Evolutionary conservation across 176 grass and related monocot genomes (phyloP).

Genomic region (Eragrostis curvula): DNA sequence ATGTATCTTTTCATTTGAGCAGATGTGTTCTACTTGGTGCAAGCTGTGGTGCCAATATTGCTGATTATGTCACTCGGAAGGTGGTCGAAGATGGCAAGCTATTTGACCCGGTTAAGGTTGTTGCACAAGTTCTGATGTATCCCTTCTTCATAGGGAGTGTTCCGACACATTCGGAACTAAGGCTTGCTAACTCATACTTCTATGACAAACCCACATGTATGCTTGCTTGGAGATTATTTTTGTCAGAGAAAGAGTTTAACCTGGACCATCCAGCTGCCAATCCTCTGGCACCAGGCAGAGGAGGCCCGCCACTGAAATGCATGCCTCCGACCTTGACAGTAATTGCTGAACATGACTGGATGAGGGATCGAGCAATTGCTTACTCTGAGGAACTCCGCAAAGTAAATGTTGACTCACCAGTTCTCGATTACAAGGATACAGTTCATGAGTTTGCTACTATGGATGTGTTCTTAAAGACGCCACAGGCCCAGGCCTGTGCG

Average conservation of each 20-base stretch:
- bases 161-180: slow-evolving; percentile 91
- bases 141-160: slow-evolving; percentile 86
- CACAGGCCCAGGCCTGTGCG: slow-evolving; percentile 80
- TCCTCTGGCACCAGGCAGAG: slow-evolving; percentile 61
- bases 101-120: slow-evolving; percentile 79
- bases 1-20: slow-evolving; percentile 35
- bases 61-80: slow-evolving; percentile 83
- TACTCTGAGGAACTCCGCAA: slow-evolving; percentile 92
- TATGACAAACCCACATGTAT: slow-evolving; percentile 85
- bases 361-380: slow-evolving; percentile 90
- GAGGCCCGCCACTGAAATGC: slow-evolving; percentile 66
- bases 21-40: slow-evolving; percentile 93
- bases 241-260: slow-evolving; percentile 79
- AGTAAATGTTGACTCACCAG: slow-evolving; percentile 86
- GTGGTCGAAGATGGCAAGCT: slow-evolving; percentile 60
- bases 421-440: slow-evolving; percentile 88
- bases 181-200: slow-evolving; percentile 91
- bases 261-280: slow-evolving; percentile 85
- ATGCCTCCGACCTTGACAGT: slow-evolving; percentile 89
- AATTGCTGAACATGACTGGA: slow-evolving; percentile 94
- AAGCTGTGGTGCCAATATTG: slow-evolving; percentile 90
- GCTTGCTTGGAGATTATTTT: slow-evolving; percentile 91
- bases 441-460: slow-evolving; percentile 90
- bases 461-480: slow-evolving; percentile 89
- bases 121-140: slow-evolving; percentile 96